These are phyloP conservation scores for Cercophora newfieldiana DNA, from an alignment of 495 filamentous ascomycete species.

Conservation along the genomic window DNA sequence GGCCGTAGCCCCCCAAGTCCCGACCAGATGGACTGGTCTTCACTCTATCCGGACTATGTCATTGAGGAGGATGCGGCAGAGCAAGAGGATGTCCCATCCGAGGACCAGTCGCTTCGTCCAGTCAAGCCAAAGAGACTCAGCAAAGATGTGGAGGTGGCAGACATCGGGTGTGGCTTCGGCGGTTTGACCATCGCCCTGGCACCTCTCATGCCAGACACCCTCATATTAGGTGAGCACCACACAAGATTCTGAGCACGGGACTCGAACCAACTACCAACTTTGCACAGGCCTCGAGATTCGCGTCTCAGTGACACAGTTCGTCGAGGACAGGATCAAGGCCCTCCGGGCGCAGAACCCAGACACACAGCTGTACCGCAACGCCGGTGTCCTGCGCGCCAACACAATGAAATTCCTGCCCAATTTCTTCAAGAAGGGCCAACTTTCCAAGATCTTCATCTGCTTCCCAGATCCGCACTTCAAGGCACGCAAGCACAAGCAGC, in stretches of 20 bases:
- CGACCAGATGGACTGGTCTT: constrained; percentile 85
- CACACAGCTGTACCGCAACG: constrained; percentile 73
- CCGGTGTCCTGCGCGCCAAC: constrained; percentile 83
- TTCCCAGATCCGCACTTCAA: constrained; percentile 99
- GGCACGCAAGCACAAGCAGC: constrained; percentile 90
- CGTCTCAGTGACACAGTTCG: constrained; percentile 81
- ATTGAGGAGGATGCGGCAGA: constrained; percentile 25
- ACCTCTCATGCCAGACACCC: constrained; percentile 73
- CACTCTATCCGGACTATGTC: constrained; percentile 74
- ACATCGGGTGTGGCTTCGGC: constrained; percentile 96
- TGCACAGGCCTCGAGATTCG: constrained; percentile 79
- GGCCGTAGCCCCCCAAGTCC: constrained; percentile 71
- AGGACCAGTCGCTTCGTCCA: constrained; percentile 14
- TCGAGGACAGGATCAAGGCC: constrained; percentile 79
- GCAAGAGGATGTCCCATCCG: constrained; percentile 33
- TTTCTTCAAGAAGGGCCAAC: constrained; percentile 76
- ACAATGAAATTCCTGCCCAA: constrained; percentile 99
- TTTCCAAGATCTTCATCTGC: constrained; percentile 91
- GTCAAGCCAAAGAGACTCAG: constrained; percentile 45
- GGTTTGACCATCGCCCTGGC: constrained; percentile 85
- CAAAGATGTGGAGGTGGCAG: constrained; percentile 83
- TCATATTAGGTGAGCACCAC: constrained; percentile 67
- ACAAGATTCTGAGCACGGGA: neutral
- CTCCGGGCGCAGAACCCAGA: constrained; percentile 66
- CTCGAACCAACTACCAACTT: too few relatives aligned